Evolutionary conservation across 192 early-diverging fungal species (phyloP).

Genomic region (Paraglomus occultum): DNA sequence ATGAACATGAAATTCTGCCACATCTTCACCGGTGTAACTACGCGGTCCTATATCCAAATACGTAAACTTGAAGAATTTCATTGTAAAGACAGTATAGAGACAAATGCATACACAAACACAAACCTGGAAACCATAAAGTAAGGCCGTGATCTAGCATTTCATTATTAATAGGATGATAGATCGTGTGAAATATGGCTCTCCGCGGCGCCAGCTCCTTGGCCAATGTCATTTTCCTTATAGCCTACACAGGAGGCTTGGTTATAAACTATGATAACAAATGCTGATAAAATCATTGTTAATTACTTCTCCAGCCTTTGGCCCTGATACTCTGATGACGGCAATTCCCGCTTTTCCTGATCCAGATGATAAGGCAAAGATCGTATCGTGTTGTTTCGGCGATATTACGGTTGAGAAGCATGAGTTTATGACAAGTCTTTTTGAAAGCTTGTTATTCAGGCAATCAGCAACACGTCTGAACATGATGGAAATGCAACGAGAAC

Average conservation of each 20-base stretch:
- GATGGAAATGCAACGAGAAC: too few relatives aligned
- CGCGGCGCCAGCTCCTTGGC: conserved; percentile 47
- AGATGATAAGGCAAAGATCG: conserved; percentile 74
- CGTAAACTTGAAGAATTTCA: neutral
- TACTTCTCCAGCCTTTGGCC: conserved; percentile 51
- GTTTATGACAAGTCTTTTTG: conserved; percentile 33
- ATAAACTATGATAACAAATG: neutral
- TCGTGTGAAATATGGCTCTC: conserved; percentile 41
- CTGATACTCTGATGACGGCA: conserved; percentile 73
- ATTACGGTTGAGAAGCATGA: conserved; percentile 33
- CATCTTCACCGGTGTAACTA: conserved; percentile 77
- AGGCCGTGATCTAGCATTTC: conserved; percentile 60
- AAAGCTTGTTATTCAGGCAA: too few relatives aligned
- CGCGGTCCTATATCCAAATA: conserved; percentile 43
- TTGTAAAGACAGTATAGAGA: neutral
- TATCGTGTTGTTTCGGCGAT: too few relatives aligned
- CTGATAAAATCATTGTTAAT: conserved; percentile 8
- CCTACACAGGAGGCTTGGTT: conserved; percentile 16
- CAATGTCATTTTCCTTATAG: conserved; percentile 23
- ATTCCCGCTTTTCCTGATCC: conserved; percentile 75
- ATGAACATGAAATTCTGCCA: conserved; percentile 73
- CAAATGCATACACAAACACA: neutral
- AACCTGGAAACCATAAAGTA: conserved; percentile 58
- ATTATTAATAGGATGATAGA: conserved; percentile 41
- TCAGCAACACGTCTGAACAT: too few relatives aligned